Conservation (phyloP, 495 filamentous ascomycete genomes). For the Annulohypoxylon moriforme region DNA sequence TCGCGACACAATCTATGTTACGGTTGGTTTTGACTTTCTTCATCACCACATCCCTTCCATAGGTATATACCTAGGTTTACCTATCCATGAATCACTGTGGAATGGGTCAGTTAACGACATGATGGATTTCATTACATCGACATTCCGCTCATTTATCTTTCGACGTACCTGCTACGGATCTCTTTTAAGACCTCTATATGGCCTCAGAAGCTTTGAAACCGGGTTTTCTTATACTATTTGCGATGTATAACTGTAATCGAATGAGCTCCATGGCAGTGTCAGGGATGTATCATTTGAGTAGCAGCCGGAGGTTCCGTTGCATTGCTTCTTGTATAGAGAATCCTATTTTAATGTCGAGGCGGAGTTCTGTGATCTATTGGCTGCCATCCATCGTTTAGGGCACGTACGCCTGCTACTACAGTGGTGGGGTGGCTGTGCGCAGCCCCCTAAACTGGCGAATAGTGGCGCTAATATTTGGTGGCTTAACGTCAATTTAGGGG, state of each 20-base stretch:
- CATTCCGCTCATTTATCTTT: neutral
- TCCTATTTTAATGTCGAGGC: neutral
- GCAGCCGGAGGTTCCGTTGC: neutral
- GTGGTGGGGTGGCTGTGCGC: slow-evolving; percentile 11
- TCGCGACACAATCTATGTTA: neutral
- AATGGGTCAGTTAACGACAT: neutral
- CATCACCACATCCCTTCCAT: neutral
- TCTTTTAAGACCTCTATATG: no score
- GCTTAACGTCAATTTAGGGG: neutral
- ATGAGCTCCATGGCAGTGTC: neutral
- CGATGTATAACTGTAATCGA: neutral
- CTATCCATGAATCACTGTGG: neutral
- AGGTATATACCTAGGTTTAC: no score
- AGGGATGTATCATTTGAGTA: neutral
- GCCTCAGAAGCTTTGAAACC: no score
- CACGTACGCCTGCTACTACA: neutral
- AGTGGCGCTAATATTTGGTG: neutral
- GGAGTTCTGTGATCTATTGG: slow-evolving; percentile 25
- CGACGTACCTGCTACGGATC: neutral
- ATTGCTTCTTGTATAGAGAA: neutral
- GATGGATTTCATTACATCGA: neutral
- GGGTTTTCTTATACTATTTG: no score
- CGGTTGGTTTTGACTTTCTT: neutral
- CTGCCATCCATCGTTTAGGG: no score
- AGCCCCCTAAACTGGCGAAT: neutral